Evolutionary conservation across 352 stramenopile species (phyloP).

Genomic region (Phytopythium aichiense): DNA sequence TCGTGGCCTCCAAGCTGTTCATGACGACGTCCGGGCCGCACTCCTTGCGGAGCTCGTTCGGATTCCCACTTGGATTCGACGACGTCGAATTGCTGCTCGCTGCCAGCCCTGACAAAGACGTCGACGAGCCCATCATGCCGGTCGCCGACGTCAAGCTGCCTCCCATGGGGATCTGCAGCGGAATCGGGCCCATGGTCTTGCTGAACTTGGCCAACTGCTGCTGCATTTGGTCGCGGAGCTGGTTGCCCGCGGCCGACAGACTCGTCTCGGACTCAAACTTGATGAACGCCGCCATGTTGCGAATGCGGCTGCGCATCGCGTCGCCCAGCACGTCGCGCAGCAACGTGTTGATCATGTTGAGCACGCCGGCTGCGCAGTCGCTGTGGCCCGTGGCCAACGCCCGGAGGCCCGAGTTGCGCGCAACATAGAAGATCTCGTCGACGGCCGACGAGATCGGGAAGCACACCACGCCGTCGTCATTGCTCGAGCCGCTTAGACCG

Average conservation of each 20-base stretch:
- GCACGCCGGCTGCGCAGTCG: constrained; percentile 74
- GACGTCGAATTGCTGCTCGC: neutral
- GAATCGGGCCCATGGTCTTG: constrained; percentile 67
- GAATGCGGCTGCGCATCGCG: constrained; percentile 75
- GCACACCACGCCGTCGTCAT: constrained; percentile 30
- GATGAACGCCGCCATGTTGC: constrained; percentile 58
- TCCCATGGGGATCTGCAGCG: constrained; percentile 9
- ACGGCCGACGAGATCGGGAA: constrained; percentile 82
- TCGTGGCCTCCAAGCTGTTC: constrained; percentile 74
- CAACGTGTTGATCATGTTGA: constrained; percentile 87
- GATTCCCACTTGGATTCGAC: neutral
- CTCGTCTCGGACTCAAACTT: constrained; percentile 55
- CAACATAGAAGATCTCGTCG: constrained; percentile 88
- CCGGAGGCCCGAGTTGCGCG: constrained; percentile 74
- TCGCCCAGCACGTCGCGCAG: constrained; percentile 73
- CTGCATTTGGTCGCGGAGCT: constrained; percentile 85
- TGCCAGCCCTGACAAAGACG: neutral
- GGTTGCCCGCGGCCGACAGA: constrained; percentile 48
- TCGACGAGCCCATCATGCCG: neutral
- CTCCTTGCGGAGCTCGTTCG: constrained; percentile 48
- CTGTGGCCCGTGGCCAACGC: constrained; percentile 77
- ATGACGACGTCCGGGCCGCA: constrained; percentile 71
- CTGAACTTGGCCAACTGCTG: constrained; percentile 84
- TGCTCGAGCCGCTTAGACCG: constrained; percentile 4
- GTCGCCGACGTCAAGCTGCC: constrained; percentile 12